phyloP scores from a whole-genome alignment of 257 asterid species.

The Solanum etuberosum region DNA sequence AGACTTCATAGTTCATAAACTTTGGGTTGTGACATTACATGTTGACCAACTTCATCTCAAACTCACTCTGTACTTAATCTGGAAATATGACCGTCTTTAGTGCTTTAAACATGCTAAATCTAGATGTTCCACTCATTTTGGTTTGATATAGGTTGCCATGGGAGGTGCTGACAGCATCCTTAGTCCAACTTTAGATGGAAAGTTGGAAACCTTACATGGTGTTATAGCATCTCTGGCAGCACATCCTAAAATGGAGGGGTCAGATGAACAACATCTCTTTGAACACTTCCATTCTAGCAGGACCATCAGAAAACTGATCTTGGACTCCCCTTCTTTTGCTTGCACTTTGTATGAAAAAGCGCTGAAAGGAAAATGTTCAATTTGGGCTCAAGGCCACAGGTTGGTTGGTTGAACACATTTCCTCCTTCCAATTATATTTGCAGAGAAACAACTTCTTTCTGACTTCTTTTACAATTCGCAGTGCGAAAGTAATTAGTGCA shows the following conservation, averaged over 20 bases:
- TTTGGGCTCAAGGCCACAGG: conserved; percentile 87
- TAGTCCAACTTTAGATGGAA: conserved; percentile 43
- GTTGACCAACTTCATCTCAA: neutral
- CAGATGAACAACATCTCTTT: conserved; percentile 51
- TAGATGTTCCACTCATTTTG: neutral
- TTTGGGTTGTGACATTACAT: neutral
- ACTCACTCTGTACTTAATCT: neutral
- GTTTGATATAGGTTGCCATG: conserved; percentile 43
- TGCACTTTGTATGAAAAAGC: conserved; percentile 63
- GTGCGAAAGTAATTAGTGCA: conserved; percentile 55
- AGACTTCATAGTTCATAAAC: neutral
- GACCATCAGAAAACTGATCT: conserved; percentile 55
- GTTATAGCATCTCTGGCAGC: conserved; percentile 55
- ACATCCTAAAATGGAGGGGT: conserved; percentile 45
- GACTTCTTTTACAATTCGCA: conserved; percentile 7
- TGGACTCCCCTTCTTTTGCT: conserved; percentile 76
- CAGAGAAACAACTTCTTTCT: neutral
- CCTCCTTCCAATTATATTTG: neutral
- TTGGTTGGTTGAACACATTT: conserved; percentile 6
- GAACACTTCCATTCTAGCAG: conserved; percentile 83
- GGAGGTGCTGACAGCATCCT: conserved; percentile 75
- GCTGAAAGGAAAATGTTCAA: conserved; percentile 56
- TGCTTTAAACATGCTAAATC: neutral
- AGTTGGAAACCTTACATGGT: conserved; percentile 40
- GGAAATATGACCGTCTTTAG: neutral